Evolutionary conservation across 768 basidiomycete genomes (phyloP), one percentile per base, ranked within the genome.

Genomic region (Lactifluus hygrophoroides): DNA sequence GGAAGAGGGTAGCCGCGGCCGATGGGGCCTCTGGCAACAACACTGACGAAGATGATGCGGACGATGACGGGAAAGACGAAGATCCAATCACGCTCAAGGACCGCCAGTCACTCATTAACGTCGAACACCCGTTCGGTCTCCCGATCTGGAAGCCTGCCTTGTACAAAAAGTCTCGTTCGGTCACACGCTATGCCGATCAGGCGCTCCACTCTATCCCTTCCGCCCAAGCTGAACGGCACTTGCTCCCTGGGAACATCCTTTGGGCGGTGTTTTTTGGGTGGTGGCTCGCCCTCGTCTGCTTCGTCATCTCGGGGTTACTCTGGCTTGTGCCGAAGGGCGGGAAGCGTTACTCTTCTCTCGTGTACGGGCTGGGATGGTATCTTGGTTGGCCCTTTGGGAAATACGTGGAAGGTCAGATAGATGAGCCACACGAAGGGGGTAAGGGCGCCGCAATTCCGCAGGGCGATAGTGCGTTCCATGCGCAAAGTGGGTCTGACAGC

Each of bases 71-170:
- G 32, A 32, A 10, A 10, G 32, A 86, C n/a, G 85, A 86, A 30
- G 93, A 94, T 66, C 90, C 85, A 3, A 88, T 95, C 62, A 98
- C 95, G 0, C 74, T 99, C 65, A 91, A 88, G 72, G 94, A 97
- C 65, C 83, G 96, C 30, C 96, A 99, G 71, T 96, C 94, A 43
- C 88, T 96, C 66, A 96, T 98, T 69, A 99, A 99, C 73, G 94
- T 96, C 68, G 91, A 95, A 69, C 96, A 99, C 71, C 96, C 96
- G 14, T 99, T 99, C 71, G 96, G 96, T 76, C 78, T 99, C 58
- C 95, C 92, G 38, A 97, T 99, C 69, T 99, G 96, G 96, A 99
- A 99, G 71, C 96, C 96, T 21, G 96, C 96, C 0, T 72, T 99
- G 57, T 99, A 99, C 83, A 94, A 94, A 73, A 99, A 99, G 70